Base-by-base conservation (phyloP, 2,329 filamentous ascomycete genomes). In the Pseudocercospora eumusae region DNA sequence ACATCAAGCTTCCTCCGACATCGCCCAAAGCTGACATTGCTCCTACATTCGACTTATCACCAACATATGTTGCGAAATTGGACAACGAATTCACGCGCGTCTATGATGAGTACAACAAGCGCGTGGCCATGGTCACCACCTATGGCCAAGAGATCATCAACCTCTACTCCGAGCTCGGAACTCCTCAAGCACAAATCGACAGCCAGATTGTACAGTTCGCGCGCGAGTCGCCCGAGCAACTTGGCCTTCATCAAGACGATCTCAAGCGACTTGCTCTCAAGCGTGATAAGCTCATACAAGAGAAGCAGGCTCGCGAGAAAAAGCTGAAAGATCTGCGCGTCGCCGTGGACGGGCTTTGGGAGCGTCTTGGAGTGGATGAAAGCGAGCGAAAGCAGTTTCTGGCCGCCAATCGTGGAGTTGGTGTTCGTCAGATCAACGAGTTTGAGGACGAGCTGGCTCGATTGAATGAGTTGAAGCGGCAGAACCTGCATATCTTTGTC, bases 401-500 rank as follows among this genome's bases (percentile, higher is more conserved):
- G 15, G 89, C 91, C 68, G 82, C 86, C 61, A 97, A 97, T 78
- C 88, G 93, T 42, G 96, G 96, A 57, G 97, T 91, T 70, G 93
- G 93, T 13, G 81, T 98, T 58, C 85, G 93, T 62, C 90, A 92
- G 66, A 96, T 97, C 78, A 97, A 97, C 73, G 93, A 98, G 77
- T 96, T 93, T 69, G 92, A 98, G 76, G 92, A 96, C 65, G 95
- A 99, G 77, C 82, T 98, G 49, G 82, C 84, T 3, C 85, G 92
- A 53, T 79, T 99, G 53, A 95, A 96, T 68, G 93, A 98, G 75
- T 83, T 98, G 62, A 99, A 99, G 81, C 85, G 90, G 70, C 91
- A 99, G 75, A 97, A 99, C 71, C 82, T 99, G 65, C 93, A 97
- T 74, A 78, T 98, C 4, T 99, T 99, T 71, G 92, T 99, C 10